These are phyloP conservation scores for Thoreauomyces humboldtii DNA, from an alignment of 192 early-diverging fungal species.

Conservation along the genomic window DNA sequence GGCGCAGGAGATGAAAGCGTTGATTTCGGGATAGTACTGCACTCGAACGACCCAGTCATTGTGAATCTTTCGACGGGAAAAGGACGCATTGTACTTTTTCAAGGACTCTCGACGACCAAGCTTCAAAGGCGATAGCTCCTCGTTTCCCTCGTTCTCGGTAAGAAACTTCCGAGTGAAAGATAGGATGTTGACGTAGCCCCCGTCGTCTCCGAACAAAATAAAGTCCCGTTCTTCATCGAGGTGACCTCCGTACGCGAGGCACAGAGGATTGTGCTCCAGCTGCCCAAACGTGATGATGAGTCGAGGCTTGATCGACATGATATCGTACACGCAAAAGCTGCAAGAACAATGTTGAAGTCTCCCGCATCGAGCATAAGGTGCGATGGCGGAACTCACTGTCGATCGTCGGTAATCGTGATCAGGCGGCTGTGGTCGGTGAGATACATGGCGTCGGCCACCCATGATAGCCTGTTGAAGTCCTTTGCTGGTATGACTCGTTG, in stretches of 20 bases:
- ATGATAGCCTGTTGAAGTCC: slow-evolving; percentile 46
- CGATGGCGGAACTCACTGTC: slow-evolving; percentile 45
- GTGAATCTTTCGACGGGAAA: slow-evolving; percentile 56
- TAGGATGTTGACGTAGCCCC: slow-evolving; percentile 59
- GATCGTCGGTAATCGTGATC: slow-evolving; percentile 55
- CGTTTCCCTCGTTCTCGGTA: slow-evolving; percentile 39
- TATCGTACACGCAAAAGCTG: slow-evolving; percentile 57
- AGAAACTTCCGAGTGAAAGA: slow-evolving; percentile 50
- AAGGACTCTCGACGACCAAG: slow-evolving; percentile 42
- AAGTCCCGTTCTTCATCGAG: slow-evolving; percentile 56
- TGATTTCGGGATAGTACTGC: slow-evolving; percentile 60
- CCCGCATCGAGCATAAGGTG: neutral
- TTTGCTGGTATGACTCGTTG: slow-evolving; percentile 48
- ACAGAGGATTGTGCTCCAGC: slow-evolving; percentile 60
- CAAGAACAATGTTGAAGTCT: neutral
- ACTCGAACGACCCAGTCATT: slow-evolving; percentile 63
- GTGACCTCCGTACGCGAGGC: slow-evolving; percentile 52
- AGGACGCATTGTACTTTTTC: slow-evolving; percentile 45
- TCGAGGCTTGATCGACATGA: slow-evolving; percentile 62
- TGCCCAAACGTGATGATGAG: slow-evolving; percentile 47
- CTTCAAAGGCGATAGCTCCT: slow-evolving; percentile 48
- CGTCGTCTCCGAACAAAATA: slow-evolving; percentile 61
- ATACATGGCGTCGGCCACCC: slow-evolving; percentile 54
- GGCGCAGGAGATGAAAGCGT: slow-evolving; percentile 58
- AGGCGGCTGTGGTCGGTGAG: slow-evolving; percentile 55